Evolutionary conservation across 371 early-diverging fungal species (phyloP).

Genomic region (Mucor piriformis): DNA sequence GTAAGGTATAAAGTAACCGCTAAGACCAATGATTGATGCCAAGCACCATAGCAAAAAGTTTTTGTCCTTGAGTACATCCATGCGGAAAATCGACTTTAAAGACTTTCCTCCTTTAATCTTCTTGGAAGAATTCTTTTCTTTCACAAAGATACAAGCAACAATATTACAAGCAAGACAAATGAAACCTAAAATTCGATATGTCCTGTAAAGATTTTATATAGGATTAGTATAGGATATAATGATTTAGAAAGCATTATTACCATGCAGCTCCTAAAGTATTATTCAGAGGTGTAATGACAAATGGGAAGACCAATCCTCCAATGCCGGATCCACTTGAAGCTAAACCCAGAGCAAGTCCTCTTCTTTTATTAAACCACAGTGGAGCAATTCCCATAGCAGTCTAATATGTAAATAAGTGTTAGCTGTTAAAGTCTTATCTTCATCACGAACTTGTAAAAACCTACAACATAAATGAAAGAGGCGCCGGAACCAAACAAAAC

Average conservation of each 20-base stretch:
- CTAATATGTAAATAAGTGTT: neutral
- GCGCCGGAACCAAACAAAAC: conserved; percentile 51
- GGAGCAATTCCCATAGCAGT: conserved; percentile 54
- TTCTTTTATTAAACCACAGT: conserved; percentile 73
- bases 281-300: conserved; percentile 62
- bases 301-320: conserved; percentile 75
- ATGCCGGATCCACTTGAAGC: conserved; percentile 77
- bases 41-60: conserved; percentile 30
- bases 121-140: conserved; percentile 25
- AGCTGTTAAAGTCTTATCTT: no score
- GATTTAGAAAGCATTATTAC: conserved; percentile 8
- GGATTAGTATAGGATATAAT: neutral
- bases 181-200: conserved; percentile 58
- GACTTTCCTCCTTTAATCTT: conserved; percentile 11
- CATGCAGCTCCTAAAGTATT: conserved; percentile 55
- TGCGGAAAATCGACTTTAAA: conserved; percentile 14
- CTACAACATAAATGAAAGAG: conserved; percentile 23
- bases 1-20: conserved; percentile 40
- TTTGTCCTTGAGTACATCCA: conserved; percentile 14
- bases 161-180: conserved; percentile 45
- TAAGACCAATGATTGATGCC: conserved; percentile 31
- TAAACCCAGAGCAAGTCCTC: conserved; percentile 76
- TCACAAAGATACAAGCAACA: conserved; percentile 42
- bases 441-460: neutral
- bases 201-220: conserved; percentile 7